These are phyloP conservation scores for Lodderomyces parapsilosis DNA, from an alignment of 1,139 yeast genomes.

Conservation along the genomic window DNA sequence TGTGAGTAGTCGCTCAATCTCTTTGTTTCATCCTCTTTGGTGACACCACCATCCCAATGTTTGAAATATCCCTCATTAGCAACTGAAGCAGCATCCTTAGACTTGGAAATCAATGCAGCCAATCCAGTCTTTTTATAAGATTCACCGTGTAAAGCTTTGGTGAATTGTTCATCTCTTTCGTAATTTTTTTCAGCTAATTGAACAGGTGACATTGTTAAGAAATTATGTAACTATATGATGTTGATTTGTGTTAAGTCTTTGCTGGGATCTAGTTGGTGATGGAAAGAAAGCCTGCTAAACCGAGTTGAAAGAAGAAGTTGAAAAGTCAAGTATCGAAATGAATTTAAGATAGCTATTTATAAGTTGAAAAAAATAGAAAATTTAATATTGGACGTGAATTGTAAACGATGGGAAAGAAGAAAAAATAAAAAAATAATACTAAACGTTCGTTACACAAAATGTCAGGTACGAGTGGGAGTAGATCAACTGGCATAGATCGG, in stretches of 20 bases:
- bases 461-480: background rate
- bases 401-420: background rate
- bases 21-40: slow-evolving; percentile 70
- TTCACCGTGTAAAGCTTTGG: slow-evolving; percentile 84
- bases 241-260: background rate
- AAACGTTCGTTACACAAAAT: background rate
- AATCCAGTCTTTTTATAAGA: slow-evolving; percentile 68
- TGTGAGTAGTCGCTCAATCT: slow-evolving; percentile 84
- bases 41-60: slow-evolving; percentile 92
- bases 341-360: too few species aligned
- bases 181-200: slow-evolving; percentile 34
- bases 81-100: slow-evolving; percentile 73
- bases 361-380: background rate
- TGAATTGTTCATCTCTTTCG: slow-evolving; percentile 60
- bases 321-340: too few species aligned
- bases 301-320: too few species aligned
- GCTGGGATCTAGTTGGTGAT: too few species aligned
- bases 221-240: background rate
- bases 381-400: background rate
- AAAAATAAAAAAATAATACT: background rate
- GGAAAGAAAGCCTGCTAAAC: background rate
- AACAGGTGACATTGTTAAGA: slow-evolving; percentile 12
- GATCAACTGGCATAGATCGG: too few species aligned
- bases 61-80: slow-evolving; percentile 91
- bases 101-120: slow-evolving; percentile 71